A percentile compares a stretch with the other conserved stretches of the same genome.
phyloP scores from a whole-genome alignment of 2,329 filamentous ascomycete species.

The Pestalotiopsis sp. region DNA sequence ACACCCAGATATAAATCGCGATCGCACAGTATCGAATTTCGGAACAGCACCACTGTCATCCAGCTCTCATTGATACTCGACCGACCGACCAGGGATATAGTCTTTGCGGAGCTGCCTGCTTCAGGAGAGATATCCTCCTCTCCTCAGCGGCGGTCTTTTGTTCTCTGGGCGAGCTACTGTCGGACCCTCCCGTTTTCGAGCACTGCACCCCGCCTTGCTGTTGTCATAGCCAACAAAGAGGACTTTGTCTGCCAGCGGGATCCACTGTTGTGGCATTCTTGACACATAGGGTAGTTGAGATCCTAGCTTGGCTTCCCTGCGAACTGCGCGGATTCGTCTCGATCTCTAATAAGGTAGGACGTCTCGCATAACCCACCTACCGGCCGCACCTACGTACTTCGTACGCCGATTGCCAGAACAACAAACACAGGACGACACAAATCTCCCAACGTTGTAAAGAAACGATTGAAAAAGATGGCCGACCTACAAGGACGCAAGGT shows the following conservation, averaged over 20 bases:
- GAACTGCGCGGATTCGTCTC: neutral
- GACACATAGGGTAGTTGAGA: neutral
- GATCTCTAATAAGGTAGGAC: neutral
- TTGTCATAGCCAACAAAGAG: slow-evolving; percentile 10
- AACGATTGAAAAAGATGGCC: slow-evolving; percentile 24
- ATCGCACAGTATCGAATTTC: too few species aligned
- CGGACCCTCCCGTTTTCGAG: slow-evolving; percentile 10
- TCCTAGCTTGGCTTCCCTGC: neutral
- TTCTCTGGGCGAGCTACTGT: neutral
- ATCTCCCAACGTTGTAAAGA: neutral
- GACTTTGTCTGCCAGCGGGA: neutral
- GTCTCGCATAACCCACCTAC: neutral
- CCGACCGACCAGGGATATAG: neutral
- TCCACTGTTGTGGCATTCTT: slow-evolving; percentile 5
- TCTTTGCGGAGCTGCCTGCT: neutral
- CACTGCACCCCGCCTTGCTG: slow-evolving; percentile 2
- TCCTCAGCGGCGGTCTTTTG: too few species aligned
- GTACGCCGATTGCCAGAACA: neutral
- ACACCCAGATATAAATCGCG: too few species aligned
- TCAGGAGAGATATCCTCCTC: neutral
- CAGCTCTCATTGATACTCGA: too few species aligned
- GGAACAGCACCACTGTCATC: too few species aligned
- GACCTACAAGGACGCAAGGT: slow-evolving; percentile 63
- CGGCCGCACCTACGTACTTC: neutral
- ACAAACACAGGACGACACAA: neutral